Evolutionary conservation across 2,329 filamentous ascomycete genomes (phyloP).

Genomic region (Colletotrichum nymphaeae): DNA sequence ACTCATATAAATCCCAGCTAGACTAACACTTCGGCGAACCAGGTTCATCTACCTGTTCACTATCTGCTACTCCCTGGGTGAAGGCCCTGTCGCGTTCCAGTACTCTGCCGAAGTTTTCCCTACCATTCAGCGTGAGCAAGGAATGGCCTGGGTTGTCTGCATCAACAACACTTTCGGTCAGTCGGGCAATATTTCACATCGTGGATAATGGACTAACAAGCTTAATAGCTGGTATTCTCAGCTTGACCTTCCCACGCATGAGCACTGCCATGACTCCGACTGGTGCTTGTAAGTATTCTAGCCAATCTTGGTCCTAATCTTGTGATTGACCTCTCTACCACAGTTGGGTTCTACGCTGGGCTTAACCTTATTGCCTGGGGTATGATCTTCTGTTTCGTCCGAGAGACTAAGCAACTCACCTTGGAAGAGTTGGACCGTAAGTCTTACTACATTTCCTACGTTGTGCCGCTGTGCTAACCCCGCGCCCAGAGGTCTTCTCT

Average conservation of each 20-base stretch:
- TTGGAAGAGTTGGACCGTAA: too few species aligned
- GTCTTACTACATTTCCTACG: too few species aligned
- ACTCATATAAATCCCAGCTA: too few species aligned
- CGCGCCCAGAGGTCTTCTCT: slow-evolving; percentile 39
- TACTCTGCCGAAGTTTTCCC: slow-evolving; percentile 74
- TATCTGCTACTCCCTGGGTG: slow-evolving; percentile 53
- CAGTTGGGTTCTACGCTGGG: too few species aligned
- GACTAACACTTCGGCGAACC: too few species aligned
- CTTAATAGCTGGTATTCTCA: slow-evolving; percentile 55
- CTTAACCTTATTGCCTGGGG: too few species aligned
- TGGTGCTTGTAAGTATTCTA: slow-evolving; percentile 55
- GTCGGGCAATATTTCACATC: not conserved
- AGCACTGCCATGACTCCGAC: slow-evolving; percentile 51
- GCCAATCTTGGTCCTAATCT: not conserved
- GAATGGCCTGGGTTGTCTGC: slow-evolving; percentile 60
- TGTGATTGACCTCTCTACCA: too few species aligned
- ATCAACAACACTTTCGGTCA: slow-evolving; percentile 15
- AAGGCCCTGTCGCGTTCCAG: slow-evolving; percentile 69
- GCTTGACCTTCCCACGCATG: slow-evolving; percentile 72
- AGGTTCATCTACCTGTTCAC: too few species aligned
- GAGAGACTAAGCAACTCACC: too few species aligned
- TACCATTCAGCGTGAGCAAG: slow-evolving; percentile 70
- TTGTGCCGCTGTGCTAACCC: too few species aligned
- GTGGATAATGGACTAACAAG: too few species aligned
- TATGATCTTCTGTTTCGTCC: too few species aligned